Evolutionary conservation across 78 protist species (phyloP).

Genomic region (Creolimax fragrantissima): DNA sequence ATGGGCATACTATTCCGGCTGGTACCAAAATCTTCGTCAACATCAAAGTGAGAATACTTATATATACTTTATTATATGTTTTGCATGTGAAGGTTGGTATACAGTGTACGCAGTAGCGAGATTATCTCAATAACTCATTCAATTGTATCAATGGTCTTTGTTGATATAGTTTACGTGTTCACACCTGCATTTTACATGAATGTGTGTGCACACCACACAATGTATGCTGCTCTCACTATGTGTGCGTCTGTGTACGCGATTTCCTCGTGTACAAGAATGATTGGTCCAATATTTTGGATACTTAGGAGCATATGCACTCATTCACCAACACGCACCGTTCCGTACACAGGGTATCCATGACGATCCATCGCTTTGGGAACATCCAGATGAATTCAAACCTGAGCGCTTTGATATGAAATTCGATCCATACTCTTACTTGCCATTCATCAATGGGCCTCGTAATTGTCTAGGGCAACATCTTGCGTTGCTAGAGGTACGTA

Average conservation of each 20-base stretch:
- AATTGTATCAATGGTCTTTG: too few species aligned
- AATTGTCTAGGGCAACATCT: slow-evolving; percentile 29
- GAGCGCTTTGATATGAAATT: not conserved
- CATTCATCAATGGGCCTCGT: slow-evolving; percentile 27
- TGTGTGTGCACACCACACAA: not conserved
- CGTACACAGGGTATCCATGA: not conserved
- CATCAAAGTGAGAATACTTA: not conserved
- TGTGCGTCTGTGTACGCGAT: not conserved
- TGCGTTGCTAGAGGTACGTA: slow-evolving; percentile 10
- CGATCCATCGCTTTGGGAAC: not conserved
- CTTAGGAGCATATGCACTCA: too few species aligned
- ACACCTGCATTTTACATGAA: too few species aligned
- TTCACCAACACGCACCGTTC: too few species aligned
- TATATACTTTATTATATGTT: not conserved
- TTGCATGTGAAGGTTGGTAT: too few species aligned
- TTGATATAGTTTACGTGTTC: too few species aligned
- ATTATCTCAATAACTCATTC: too few species aligned
- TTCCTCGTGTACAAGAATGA: too few species aligned
- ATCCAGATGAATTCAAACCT: not conserved
- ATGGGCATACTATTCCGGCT: not conserved
- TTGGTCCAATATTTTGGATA: too few species aligned
- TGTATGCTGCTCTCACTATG: not conserved
- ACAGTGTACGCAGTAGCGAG: too few species aligned
- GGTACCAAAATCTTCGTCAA: not conserved
- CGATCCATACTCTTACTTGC: slow-evolving; percentile 9